Base-by-base conservation (phyloP, 768 basidiomycete species). In the Auricularia heimuer region DNA sequence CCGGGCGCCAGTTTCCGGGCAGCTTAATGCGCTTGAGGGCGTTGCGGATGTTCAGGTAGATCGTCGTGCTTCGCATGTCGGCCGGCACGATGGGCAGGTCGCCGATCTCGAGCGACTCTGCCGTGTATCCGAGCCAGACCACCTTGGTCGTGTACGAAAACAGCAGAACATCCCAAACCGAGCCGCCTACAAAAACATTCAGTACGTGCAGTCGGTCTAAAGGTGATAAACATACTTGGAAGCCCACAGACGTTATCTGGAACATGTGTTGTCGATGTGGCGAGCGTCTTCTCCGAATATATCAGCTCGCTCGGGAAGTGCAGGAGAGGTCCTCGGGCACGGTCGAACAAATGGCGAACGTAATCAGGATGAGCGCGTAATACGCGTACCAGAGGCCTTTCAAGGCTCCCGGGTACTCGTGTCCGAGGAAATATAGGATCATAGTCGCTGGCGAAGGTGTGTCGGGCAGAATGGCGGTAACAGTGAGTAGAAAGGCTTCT, bases 81-180 rank as follows among this genome's bases (percentile, higher is more conserved):
- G 80, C 83, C 0, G 89, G 84, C 8, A 94, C 82, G 63, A 95
- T 85, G 4, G 94, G 94, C 36, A 97, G 78, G 72, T 97, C 93
- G 66, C 86, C 92, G 24, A 93, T 91, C 68, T 96, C 90, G 58
- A 96, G 81, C 65, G 83, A 87, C 64, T 83, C 80, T 1, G 88
- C 80, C 2, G 79, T 80, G 74, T 92, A 85, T 2, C 92, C 94
- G 51, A 94, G 85, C 83, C 86, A 85, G 64, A 95, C 85, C 14
- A 97, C 90, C 66, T 88, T 86, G 1, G 92, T 94, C 44, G 89
- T 92, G 73, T 93, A 94, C 16, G 85, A 85, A 75, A 97, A 97
- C n/a, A 94, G 75, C 4, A 97, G 74, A 62, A 78, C 76, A 64
- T 82, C 83, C 79, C 81, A 84, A 0, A 81, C 76, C 3, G 86